Conservation (phyloP, 768 basidiomycete species). For the Tephrocybe sp. region DNA sequence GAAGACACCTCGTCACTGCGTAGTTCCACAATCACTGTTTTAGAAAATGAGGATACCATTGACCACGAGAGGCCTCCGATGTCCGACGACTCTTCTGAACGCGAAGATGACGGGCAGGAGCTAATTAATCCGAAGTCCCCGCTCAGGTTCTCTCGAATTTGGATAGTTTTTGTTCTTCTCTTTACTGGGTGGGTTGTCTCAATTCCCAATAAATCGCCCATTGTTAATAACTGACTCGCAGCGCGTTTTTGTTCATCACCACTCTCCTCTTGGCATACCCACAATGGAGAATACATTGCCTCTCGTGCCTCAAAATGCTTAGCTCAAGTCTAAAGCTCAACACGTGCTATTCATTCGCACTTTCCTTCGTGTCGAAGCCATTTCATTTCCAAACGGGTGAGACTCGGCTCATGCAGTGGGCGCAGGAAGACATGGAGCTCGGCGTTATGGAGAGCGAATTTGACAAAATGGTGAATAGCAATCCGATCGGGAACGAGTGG, state of each 20-base stretch:
- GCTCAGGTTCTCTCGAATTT: constrained; percentile 15
- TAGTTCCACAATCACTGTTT: background rate
- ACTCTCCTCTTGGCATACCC: constrained; percentile 23
- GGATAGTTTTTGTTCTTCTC: constrained; percentile 22
- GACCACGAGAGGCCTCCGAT: constrained; percentile 9
- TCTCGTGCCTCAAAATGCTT: constrained; percentile 18
- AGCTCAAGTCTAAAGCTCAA: constrained; percentile 16
- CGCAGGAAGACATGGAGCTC: constrained; percentile 43
- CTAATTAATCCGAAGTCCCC: constrained; percentile 19
- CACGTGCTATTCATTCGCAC: constrained; percentile 9
- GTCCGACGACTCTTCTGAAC: constrained; percentile 12
- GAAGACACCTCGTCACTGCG: background rate
- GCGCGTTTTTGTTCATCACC: constrained; percentile 13
- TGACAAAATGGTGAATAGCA: constrained; percentile 39
- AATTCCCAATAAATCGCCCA: background rate
- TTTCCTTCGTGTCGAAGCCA: constrained; percentile 9
- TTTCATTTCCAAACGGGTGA: constrained; percentile 39
- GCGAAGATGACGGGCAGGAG: constrained; percentile 20
- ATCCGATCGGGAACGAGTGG: constrained; percentile 25
- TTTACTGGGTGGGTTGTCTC: constrained; percentile 21
- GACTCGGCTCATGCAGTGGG: constrained; percentile 41
- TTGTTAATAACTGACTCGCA: background rate
- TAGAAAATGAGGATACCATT: constrained; percentile 6
- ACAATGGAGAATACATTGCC: constrained; percentile 20
- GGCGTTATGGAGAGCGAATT: constrained; percentile 13